Conservation (phyloP, 2,329 filamentous ascomycete genomes). For the Leptographium procerum region DNA sequence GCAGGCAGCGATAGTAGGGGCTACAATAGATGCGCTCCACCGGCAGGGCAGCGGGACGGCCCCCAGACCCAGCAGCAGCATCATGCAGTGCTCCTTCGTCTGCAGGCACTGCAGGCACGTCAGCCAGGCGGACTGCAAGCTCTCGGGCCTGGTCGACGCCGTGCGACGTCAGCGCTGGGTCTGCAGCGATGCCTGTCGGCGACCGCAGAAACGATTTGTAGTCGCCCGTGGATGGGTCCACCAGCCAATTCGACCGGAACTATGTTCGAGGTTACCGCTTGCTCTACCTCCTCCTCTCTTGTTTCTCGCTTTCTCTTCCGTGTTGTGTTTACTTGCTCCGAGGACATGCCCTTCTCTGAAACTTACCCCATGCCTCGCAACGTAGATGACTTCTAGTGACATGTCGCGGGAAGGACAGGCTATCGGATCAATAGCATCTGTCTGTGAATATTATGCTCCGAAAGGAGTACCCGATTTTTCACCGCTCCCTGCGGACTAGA, state of each 20-base stretch:
- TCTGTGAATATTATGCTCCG: not conserved
- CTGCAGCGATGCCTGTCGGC: constrained; percentile 78
- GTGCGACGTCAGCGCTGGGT: constrained; percentile 78
- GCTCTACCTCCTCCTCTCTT: not conserved
- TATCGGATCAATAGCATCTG: too few species aligned
- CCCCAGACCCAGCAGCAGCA: not conserved
- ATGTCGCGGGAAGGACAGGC: constrained; percentile 25
- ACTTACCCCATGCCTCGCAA: constrained; percentile 65
- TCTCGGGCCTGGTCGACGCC: constrained; percentile 76
- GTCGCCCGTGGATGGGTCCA: constrained; percentile 67
- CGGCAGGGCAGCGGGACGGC: constrained; percentile 43
- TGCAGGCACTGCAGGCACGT: too few species aligned
- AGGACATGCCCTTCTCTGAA: not conserved
- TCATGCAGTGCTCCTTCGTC: not conserved
- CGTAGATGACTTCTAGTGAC: constrained; percentile 61
- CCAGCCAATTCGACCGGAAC: constrained; percentile 86
- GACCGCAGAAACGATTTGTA: constrained; percentile 65
- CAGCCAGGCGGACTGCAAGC: constrained; percentile 53
- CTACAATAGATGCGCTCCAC: constrained; percentile 72
- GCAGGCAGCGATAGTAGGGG: constrained; percentile 77
- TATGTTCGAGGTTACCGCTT: constrained; percentile 22
- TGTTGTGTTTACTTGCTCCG: not conserved
- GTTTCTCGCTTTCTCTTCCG: too few species aligned
- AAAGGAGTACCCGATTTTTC: too few species aligned
- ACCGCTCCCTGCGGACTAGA: not conserved